A percentile compares a stretch with the other conserved stretches of the same genome.
phyloP scores from a whole-genome alignment of 2,329 filamentous ascomycete species.

The Penicillium sp. region DNA sequence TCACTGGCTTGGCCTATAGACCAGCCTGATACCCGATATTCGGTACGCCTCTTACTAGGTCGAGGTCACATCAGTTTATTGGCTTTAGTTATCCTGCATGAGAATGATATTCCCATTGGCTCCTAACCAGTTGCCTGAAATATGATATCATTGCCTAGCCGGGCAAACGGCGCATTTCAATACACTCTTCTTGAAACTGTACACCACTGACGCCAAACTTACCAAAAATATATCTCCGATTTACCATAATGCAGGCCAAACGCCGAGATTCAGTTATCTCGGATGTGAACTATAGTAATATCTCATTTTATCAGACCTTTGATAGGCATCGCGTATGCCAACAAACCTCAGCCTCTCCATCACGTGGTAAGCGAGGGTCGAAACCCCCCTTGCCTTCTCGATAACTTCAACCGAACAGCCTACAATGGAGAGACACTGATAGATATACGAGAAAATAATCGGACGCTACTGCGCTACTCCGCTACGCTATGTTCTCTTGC shows the following conservation, averaged over 20 bases:
- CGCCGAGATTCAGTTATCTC: too few species aligned
- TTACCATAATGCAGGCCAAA: too few species aligned
- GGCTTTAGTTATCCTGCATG: too few species aligned
- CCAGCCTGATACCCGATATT: not conserved
- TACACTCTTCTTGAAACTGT: too few species aligned
- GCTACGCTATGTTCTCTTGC: not conserved
- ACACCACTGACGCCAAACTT: too few species aligned
- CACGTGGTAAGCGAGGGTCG: not conserved
- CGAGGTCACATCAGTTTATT: not conserved
- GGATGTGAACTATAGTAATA: too few species aligned
- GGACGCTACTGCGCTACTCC: not conserved
- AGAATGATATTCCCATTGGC: too few species aligned
- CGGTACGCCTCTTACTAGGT: not conserved
- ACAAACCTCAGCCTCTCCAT: not conserved
- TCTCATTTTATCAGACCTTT: too few species aligned
- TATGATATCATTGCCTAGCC: not conserved
- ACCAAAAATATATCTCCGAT: too few species aligned
- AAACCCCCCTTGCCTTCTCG: not conserved
- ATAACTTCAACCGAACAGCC: not conserved
- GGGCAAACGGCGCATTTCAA: not conserved
- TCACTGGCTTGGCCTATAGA: too few species aligned
- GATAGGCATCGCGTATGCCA: too few species aligned
- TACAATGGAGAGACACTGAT: not conserved
- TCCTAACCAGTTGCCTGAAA: too few species aligned
- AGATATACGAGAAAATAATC: not conserved